phyloP scores from a whole-genome alignment of 495 filamentous ascomycete genomes.

The Halenospora varia region DNA sequence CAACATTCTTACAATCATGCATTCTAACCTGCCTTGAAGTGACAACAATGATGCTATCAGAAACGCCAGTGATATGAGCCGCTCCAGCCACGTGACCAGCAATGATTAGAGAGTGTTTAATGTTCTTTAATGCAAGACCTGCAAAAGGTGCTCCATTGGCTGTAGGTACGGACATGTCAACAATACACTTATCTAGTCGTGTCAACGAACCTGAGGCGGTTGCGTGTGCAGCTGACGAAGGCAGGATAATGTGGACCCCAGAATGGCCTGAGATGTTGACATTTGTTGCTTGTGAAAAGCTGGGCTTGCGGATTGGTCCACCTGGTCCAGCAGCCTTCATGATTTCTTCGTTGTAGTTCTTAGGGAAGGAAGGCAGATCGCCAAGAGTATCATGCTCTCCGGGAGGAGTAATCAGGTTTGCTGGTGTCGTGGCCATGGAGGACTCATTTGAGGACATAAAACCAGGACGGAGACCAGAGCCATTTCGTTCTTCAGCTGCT shows the following conservation, averaged over 20 bases:
- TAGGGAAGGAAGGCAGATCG: slow-evolving; percentile 28
- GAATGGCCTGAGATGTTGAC: slow-evolving; percentile 61
- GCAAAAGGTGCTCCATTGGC: slow-evolving; percentile 62
- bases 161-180: slow-evolving; percentile 72
- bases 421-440: slow-evolving; percentile 48
- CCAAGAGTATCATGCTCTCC: slow-evolving; percentile 27
- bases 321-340: background rate
- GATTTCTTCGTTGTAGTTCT: slow-evolving; percentile 50
- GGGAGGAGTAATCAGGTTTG: slow-evolving; percentile 45
- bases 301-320: slow-evolving; percentile 46
- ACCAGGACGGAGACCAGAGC: slow-evolving; percentile 22
- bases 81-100: slow-evolving; percentile 76
- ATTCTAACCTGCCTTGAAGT: slow-evolving; percentile 82
- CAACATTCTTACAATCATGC: slow-evolving; percentile 75
- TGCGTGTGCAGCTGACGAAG: slow-evolving; percentile 58
- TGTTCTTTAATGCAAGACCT: slow-evolving; percentile 65
- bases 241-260: slow-evolving; percentile 67
- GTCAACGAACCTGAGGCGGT: slow-evolving; percentile 71
- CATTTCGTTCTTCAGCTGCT: slow-evolving; percentile 41
- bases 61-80: slow-evolving; percentile 73
- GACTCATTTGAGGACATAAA: slow-evolving; percentile 41
- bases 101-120: slow-evolving; percentile 64
- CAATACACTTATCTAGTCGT: slow-evolving; percentile 65
- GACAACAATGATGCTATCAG: slow-evolving; percentile 70
- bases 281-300: slow-evolving; percentile 53